These are phyloP conservation scores for Acacia acuminata DNA, from an alignment of 306 rosid genomes.

Conservation along the genomic window DNA sequence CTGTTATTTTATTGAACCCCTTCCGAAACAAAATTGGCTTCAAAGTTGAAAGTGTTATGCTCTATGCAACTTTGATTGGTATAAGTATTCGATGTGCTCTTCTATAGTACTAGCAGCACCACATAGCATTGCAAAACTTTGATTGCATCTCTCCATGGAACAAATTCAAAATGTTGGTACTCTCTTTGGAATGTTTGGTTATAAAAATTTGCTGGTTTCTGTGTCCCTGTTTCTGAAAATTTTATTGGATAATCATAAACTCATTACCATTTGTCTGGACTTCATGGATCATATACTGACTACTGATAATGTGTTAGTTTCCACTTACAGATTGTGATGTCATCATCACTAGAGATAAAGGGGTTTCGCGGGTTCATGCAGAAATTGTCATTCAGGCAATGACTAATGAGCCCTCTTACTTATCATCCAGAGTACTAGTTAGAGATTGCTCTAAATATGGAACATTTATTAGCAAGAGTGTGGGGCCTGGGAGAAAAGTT, in stretches of 20 bases:
- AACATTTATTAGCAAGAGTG: slow-evolving; percentile 61
- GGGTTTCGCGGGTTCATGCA: slow-evolving; percentile 93
- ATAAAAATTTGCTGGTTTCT: not conserved
- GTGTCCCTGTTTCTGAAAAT: not conserved
- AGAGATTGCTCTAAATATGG: slow-evolving; percentile 94
- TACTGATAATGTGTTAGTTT: slow-evolving; percentile 9
- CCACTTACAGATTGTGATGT: slow-evolving; percentile 78
- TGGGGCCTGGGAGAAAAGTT: slow-evolving; percentile 58
- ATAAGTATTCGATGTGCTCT: slow-evolving; percentile 7
- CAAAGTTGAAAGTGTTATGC: slow-evolving; percentile 19
- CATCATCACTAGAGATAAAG: slow-evolving; percentile 77
- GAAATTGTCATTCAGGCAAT: slow-evolving; percentile 73
- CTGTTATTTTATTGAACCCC: not conserved
- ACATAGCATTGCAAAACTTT: not conserved
- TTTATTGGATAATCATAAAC: not conserved
- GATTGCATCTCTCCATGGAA: slow-evolving; percentile 3
- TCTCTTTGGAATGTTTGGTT: not conserved
- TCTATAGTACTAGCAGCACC: slow-evolving; percentile 7
- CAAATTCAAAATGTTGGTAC: not conserved
- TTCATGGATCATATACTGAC: slow-evolving; percentile 6
- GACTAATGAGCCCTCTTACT: slow-evolving; percentile 41
- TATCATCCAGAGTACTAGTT: slow-evolving; percentile 43
- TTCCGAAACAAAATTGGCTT: not conserved
- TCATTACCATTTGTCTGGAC: not conserved
- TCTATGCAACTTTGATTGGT: slow-evolving; percentile 3